These are phyloP conservation scores for Curvularia hawaiiensis DNA, from an alignment of 2,329 filamentous ascomycete species.

Conservation along the genomic window DNA sequence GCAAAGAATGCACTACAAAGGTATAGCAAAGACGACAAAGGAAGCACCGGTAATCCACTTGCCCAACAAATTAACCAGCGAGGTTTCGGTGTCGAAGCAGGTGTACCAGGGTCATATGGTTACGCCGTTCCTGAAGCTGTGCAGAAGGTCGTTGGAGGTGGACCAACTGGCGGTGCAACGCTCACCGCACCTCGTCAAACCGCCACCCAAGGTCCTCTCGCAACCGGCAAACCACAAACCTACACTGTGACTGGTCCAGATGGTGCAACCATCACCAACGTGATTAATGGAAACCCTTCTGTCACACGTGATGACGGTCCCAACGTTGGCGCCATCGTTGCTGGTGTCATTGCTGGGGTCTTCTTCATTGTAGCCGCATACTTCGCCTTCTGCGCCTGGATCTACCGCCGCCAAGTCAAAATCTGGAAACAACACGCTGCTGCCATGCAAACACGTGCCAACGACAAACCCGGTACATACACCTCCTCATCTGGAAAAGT, in stretches of 20 bases:
- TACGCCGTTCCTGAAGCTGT: slow-evolving; percentile 74
- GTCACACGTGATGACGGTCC: slow-evolving; percentile 40
- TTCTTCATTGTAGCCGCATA: slow-evolving; percentile 67
- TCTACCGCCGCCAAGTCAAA: slow-evolving; percentile 72
- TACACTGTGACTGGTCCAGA: slow-evolving; percentile 64
- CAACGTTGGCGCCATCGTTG: slow-evolving; percentile 61
- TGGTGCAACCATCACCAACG: slow-evolving; percentile 49
- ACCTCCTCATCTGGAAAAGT: slow-evolving; percentile 31
- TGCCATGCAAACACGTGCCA: slow-evolving; percentile 63
- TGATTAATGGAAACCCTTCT: slow-evolving; percentile 34
- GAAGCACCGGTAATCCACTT: slow-evolving; percentile 50
- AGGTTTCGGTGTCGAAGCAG: slow-evolving; percentile 57
- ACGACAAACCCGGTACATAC: slow-evolving; percentile 45
- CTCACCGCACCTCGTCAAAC: slow-evolving; percentile 65
- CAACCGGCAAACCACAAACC: slow-evolving; percentile 70
- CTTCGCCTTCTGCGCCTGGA: slow-evolving; percentile 72
- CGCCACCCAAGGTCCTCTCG: slow-evolving; percentile 71
- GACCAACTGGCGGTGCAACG: slow-evolving; percentile 70
- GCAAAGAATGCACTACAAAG: slow-evolving; percentile 58
- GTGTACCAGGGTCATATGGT: slow-evolving; percentile 64
- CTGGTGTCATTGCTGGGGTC: slow-evolving; percentile 68
- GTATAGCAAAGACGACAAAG: slow-evolving; percentile 33
- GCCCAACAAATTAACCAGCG: slow-evolving; percentile 60
- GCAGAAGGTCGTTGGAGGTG: slow-evolving; percentile 69
- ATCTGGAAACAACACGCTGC: slow-evolving; percentile 74